Base-by-base conservation (phyloP, 192 early-diverging fungal species). In the Coemansia sp. region DNA sequence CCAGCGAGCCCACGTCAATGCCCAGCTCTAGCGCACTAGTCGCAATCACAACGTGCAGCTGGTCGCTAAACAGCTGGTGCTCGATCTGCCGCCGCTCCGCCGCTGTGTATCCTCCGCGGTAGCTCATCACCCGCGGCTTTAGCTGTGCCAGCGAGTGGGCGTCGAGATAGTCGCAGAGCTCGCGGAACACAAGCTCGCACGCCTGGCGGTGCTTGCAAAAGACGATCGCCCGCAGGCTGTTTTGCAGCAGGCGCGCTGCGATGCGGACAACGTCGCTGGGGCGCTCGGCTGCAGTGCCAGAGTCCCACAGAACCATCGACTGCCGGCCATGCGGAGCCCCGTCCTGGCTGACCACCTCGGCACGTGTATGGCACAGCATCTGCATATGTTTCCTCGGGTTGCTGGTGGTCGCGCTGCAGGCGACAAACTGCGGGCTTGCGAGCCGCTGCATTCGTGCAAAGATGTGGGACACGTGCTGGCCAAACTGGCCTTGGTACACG, bases 11-110 rank as follows among this genome's bases (percentile, higher is more conserved):
- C 48, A 92, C 89, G 62, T 94, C 90, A 7, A 94, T 83, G 5
- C 92, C 92, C 1, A 94, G 76, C 55, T 94, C 92, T 28, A 94
- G 73, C 0, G 92, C 92, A 45, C 85, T 91, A 31, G 92, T 94
- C 5, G 89, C 82, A 1, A 92, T 71, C 23, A 92, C 83, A 19
- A 80, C 73, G 5, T 84, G 57, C 24, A 91, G 54, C 14, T 83
- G 67, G 0, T 88, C 89, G n/a, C 47, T 22, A 71, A 92, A 92
- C 66, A 94, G 61, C 40, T 66, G 56, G 8, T 59, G 53, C 66
- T 94, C 92, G 21, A 93, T 94, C 6, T 79, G 55, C 16, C 91
- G 61, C 32, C 92, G 71, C 54, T 90, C 87, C 10, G 2, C 19
- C 3, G 47, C 29, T 12, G 75, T 50, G 74, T 95, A 95, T 16